A percentile compares a stretch with the other conserved stretches of the same genome.
These are phyloP conservation scores for Candida gorgasii DNA, from an alignment of 805 yeast genomes.

Conservation along the genomic window DNA sequence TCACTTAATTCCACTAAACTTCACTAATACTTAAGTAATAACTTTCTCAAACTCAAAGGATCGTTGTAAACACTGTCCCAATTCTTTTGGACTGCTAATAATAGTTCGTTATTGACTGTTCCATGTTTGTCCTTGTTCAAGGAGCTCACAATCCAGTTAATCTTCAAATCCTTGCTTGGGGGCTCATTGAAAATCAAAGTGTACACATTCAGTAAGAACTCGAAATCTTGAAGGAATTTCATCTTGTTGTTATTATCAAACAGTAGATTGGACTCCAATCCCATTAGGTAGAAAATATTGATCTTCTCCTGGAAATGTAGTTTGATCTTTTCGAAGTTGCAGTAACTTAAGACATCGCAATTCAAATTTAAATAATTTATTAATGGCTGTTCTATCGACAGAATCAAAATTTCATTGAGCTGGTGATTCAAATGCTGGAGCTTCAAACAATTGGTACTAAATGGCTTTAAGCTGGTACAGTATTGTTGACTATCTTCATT, in stretches of 20 bases:
- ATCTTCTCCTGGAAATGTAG: conserved; percentile 18
- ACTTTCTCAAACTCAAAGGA: conserved; percentile 11
- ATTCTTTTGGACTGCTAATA: conserved; percentile 15
- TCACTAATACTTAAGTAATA: conserved; percentile 7
- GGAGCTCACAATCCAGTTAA: conserved; percentile 23
- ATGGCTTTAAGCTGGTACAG: conserved; percentile 8
- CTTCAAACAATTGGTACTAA: conserved; percentile 3
- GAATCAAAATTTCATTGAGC: conserved; percentile 11
- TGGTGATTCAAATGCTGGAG: conserved; percentile 1
- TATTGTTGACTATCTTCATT: conserved; percentile 12
- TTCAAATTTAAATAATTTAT: neutral
- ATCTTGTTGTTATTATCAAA: conserved; percentile 14
- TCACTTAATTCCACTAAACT: too few species aligned
- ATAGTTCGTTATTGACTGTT: conserved; percentile 5
- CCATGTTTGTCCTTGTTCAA: conserved; percentile 12
- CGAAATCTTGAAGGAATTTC: conserved; percentile 20
- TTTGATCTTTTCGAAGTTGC: conserved; percentile 22
- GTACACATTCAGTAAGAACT: conserved; percentile 18
- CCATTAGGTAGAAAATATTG: conserved; percentile 19
- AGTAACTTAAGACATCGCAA: conserved; percentile 6
- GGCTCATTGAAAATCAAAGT: conserved; percentile 16
- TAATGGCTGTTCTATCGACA: conserved; percentile 11
- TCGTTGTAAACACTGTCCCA: conserved; percentile 19
- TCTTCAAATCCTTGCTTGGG: conserved; percentile 18
- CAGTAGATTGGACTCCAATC: conserved; percentile 17